Base-by-base conservation (phyloP, 2,329 filamentous ascomycete species). In the Neodidymelliopsis sp. region DNA sequence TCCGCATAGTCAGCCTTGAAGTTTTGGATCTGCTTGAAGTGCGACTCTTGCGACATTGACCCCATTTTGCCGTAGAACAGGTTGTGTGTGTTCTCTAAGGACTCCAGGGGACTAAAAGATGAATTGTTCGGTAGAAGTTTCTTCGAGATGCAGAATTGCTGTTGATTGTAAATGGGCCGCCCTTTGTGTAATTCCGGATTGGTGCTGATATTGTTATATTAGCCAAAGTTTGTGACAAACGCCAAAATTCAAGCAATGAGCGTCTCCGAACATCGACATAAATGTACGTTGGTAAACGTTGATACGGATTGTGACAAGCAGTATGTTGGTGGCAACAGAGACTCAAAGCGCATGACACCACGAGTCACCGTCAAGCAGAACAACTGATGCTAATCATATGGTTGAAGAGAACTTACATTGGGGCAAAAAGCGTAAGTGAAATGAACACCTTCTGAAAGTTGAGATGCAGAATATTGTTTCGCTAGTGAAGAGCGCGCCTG, bases 1-100 rank as follows among this genome's bases (percentile, higher is more conserved):
- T 92, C 89, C 10, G 92, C 91, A 77, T 97, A 99, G 69, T 97
- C 90, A 6, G 90, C 88, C 59, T 88, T 82, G 77, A 99, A 96
- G 66, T 84, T 86, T 69, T 96, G 91, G 37, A 96, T 80, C 63
- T 87, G 88, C 71, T 87, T 90, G 76, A 97, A 97, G 66, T 87
- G 83, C 3, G 76, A 69, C 47, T 75, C 75, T 41, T 78, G 57
- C 33, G 69, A 56, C 8, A 63, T 50, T 15, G 68, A 62, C 31
- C 63, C 64, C 67, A 72, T 72, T 2, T 10, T 66, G 55, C 18
- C 56, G 60, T 49, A 53, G 6, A 52, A 44, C 6, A 36, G 42
- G 4, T 52, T 35, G 24, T 54, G 49, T 12, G 42, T 28, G 7
- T 28, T 18, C 10, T 34, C 30, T 3, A n/a, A 38, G 1, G n/a